Evolutionary conservation across 2,329 filamentous ascomycete species (phyloP).

Genomic region (Penicillium sp.): DNA sequence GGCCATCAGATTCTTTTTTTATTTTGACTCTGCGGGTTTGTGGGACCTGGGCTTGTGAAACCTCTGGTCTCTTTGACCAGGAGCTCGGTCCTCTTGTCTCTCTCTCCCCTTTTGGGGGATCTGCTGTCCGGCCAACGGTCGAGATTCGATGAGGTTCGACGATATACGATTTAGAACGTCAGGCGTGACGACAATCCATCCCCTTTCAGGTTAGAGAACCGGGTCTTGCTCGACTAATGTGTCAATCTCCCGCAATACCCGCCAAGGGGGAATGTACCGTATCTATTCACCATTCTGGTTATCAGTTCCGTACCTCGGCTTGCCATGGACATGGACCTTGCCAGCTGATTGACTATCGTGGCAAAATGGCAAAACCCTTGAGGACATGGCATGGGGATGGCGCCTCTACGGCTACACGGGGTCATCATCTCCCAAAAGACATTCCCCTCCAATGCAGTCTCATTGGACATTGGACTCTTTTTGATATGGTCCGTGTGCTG

Average conservation of each 20-base stretch:
- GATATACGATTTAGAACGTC: conserved; percentile 2
- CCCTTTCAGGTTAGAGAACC: not conserved
- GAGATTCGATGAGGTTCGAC: not conserved
- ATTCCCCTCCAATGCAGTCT: conserved; percentile 2
- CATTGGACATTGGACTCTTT: not conserved
- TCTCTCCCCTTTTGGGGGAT: not conserved
- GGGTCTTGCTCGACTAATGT: not conserved
- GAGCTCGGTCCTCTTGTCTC: conserved; percentile 3
- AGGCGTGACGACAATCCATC: not conserved
- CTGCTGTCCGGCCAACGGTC: not conserved
- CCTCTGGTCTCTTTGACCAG: conserved; percentile 4
- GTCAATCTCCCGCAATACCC: conserved; percentile 1
- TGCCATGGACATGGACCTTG: not conserved
- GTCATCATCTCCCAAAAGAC: conserved; percentile 1
- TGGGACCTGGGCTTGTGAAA: conserved; percentile 10
- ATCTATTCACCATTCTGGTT: not conserved
- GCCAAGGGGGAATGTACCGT: not conserved
- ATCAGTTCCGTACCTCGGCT: not conserved
- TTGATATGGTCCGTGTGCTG: conserved; percentile 19
- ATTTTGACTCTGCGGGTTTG: conserved; percentile 4
- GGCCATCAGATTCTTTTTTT: not conserved
- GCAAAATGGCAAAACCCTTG: conserved; percentile 8
- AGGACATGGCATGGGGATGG: conserved; percentile 8
- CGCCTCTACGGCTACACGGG: conserved; percentile 11
- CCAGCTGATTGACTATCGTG: conserved; percentile 22